Evolutionary conservation across 2,329 filamentous ascomycete genomes (phyloP).

Genomic region (Fusarium globosum): DNA sequence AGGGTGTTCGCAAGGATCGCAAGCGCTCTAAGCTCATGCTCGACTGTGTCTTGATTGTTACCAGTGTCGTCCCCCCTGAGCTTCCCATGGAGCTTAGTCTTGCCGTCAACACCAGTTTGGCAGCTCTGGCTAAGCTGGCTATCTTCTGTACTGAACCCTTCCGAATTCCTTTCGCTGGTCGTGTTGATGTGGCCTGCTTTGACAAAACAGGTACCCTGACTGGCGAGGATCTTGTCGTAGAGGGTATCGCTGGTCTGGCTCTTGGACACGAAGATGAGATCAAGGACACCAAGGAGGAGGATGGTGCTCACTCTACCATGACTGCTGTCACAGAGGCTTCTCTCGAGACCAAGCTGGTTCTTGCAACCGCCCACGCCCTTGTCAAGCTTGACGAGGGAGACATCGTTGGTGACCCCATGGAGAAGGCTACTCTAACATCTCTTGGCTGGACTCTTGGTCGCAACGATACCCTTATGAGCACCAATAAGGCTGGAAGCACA

Average conservation of each 20-base stretch:
- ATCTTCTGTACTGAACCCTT: constrained; percentile 99
- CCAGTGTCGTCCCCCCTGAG: constrained; percentile 97
- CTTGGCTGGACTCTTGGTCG: constrained; percentile 93
- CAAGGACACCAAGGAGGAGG: constrained; percentile 72
- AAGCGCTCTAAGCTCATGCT: constrained; percentile 97
- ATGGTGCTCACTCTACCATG: constrained; percentile 86
- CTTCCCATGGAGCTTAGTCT: constrained; percentile 97
- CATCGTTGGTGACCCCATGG: constrained; percentile 98
- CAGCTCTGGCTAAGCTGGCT: constrained; percentile 91
- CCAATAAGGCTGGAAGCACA: constrained; percentile 52
- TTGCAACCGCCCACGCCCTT: constrained; percentile 93
- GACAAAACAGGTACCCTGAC: constrained; percentile 98
- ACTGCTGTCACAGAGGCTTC: constrained; percentile 76
- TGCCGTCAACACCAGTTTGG: constrained; percentile 96
- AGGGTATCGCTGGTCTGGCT: constrained; percentile 91
- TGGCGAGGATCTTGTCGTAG: constrained; percentile 95
- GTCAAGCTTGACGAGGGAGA: constrained; percentile 98
- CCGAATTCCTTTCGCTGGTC: constrained; percentile 94
- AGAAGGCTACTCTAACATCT: constrained; percentile 91
- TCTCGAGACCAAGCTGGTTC: constrained; percentile 88
- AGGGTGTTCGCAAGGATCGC: constrained; percentile 92
- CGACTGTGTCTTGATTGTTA: constrained; percentile 97
- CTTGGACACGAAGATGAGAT: constrained; percentile 73
- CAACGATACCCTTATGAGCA: constrained; percentile 83
- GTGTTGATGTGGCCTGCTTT: constrained; percentile 96